Conservation (phyloP, 768 basidiomycete species). For the Podaxis pistillaris region DNA sequence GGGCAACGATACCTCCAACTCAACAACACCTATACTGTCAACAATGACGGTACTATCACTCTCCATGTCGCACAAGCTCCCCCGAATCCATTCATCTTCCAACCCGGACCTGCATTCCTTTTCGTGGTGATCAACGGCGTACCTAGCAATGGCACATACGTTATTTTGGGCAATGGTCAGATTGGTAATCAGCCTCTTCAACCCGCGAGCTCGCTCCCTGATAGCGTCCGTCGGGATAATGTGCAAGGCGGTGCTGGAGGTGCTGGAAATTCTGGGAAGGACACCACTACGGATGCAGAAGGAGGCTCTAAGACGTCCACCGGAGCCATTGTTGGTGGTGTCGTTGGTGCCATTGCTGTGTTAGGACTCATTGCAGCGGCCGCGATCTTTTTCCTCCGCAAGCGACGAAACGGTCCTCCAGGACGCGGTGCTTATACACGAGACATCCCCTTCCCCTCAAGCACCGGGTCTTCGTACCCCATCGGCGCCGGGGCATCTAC, state of each 20-base stretch:
- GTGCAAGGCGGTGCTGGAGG: slow-evolving; percentile 37
- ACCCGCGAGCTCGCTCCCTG: slow-evolving; percentile 45
- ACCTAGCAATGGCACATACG: slow-evolving; percentile 73
- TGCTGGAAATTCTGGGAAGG: slow-evolving; percentile 14
- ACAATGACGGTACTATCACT: slow-evolving; percentile 71
- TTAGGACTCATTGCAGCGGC: slow-evolving; percentile 42
- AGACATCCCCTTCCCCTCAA: slow-evolving; percentile 19
- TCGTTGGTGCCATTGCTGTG: slow-evolving; percentile 51
- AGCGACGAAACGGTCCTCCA: slow-evolving; percentile 9
- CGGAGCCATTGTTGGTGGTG: slow-evolving; percentile 46
- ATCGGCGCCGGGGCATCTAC: neutral
- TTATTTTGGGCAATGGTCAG: slow-evolving; percentile 77
- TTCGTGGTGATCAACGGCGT: slow-evolving; percentile 85
- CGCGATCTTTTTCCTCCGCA: slow-evolving; percentile 16
- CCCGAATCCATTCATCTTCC: slow-evolving; percentile 82
- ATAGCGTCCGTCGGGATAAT: slow-evolving; percentile 41
- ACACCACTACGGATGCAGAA: slow-evolving; percentile 12
- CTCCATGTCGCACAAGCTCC: slow-evolving; percentile 83
- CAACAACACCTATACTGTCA: slow-evolving; percentile 81
- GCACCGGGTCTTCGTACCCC: slow-evolving; percentile 25
- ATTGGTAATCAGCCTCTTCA: slow-evolving; percentile 68
- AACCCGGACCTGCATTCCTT: slow-evolving; percentile 84
- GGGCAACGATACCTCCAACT: slow-evolving; percentile 81
- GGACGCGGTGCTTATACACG: slow-evolving; percentile 1
- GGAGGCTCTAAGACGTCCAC: slow-evolving; percentile 30